These are phyloP conservation scores for Stephania japonica DNA, from an alignment of 164 flowering plant genomes.

Conservation along the genomic window DNA sequence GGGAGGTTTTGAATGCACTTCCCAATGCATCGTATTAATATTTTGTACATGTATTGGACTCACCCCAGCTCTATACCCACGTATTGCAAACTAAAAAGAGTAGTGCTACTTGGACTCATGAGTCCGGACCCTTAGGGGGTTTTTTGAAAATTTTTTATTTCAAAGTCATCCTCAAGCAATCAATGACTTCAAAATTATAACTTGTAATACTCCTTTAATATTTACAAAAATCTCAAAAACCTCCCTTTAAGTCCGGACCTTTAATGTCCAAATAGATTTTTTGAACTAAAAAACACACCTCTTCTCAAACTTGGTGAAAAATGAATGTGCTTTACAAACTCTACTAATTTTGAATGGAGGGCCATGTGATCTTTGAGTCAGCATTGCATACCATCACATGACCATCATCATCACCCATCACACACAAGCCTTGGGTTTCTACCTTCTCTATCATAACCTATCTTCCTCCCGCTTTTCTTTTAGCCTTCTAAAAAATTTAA, in stretches of 20 bases:
- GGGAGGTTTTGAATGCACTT: not conserved
- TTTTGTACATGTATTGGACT: too few species aligned
- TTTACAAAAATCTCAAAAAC: too few species aligned
- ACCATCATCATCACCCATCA: conserved; percentile 2
- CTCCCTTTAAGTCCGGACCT: too few species aligned
- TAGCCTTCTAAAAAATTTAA: not conserved
- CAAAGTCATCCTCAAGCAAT: too few species aligned
- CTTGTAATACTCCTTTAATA: too few species aligned
- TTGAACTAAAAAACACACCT: not conserved
- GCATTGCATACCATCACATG: not conserved
- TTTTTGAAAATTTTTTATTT: too few species aligned
- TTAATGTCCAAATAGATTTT: too few species aligned
- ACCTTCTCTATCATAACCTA: conserved; percentile 2
- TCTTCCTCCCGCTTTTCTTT: conserved; percentile 3
- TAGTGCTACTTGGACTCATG: too few species aligned
- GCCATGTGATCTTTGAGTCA: conserved; percentile 7
- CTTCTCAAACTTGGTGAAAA: conserved; percentile 2
- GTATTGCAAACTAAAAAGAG: conserved; percentile 1
- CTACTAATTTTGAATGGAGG: conserved; percentile 5
- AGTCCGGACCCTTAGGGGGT: too few species aligned
- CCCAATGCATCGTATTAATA: conserved; percentile 3
- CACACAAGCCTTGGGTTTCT: not conserved
- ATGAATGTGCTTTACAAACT: not conserved
- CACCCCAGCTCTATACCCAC: not conserved
- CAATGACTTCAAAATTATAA: too few species aligned